Percentiles rank a stretch among this genome's conserved stretches.
Conservation (phyloP, 192 early-diverging fungal species). For the Pilobolus umbonatus region DNA sequence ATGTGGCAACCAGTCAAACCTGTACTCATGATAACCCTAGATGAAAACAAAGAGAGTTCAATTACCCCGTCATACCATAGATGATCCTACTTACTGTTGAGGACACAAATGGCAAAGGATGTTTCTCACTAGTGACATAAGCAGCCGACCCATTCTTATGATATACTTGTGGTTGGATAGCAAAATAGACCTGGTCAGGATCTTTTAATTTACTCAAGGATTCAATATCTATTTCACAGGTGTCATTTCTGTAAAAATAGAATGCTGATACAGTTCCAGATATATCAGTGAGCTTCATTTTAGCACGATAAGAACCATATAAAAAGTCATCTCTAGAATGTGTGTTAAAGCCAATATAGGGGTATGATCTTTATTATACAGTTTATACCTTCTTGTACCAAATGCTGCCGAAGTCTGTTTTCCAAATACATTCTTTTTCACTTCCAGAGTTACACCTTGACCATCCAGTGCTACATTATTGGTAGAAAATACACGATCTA, state of each 20-base stretch:
- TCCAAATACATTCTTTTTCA: constrained; percentile 5
- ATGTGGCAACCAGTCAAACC: constrained; percentile 34
- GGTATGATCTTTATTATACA: neutral
- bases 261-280: constrained; percentile 30
- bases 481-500: constrained; percentile 13
- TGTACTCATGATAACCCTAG: constrained; percentile 33
- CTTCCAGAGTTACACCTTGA: constrained; percentile 4
- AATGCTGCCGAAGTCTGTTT: constrained; percentile 13
- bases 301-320: constrained; percentile 33
- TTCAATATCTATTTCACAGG: constrained; percentile 36
- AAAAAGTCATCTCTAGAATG: constrained; percentile 23
- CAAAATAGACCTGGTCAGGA: constrained; percentile 23
- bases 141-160: constrained; percentile 25
- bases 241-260: constrained; percentile 27
- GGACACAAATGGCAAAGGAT: constrained; percentile 10
- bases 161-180: constrained; percentile 33
- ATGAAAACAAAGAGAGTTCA: neutral
- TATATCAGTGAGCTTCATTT: constrained; percentile 14
- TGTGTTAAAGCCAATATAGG: neutral
- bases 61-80: neutral
- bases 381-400: constrained; percentile 22
- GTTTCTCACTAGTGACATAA: constrained; percentile 11
- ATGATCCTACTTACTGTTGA: constrained; percentile 17
- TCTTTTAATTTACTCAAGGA: constrained; percentile 12
- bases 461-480: constrained; percentile 11